These are phyloP conservation scores for Trypanosoma mega DNA, from an alignment of 208 protist genomes.

Conservation along the genomic window DNA sequence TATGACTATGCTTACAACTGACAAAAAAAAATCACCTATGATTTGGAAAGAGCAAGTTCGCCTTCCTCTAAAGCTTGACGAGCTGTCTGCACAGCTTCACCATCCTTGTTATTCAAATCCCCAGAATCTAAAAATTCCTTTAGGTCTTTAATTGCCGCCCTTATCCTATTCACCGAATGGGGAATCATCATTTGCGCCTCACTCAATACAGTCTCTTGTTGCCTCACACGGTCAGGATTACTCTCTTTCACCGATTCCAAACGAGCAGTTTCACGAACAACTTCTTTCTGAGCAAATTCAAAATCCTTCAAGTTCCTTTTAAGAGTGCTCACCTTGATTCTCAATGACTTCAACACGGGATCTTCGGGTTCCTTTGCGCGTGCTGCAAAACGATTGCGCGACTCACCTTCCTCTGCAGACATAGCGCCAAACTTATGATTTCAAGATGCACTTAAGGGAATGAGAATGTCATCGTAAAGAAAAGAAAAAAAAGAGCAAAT, in stretches of 20 bases:
- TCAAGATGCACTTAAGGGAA: neutral
- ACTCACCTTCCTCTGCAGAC: constrained; percentile 22
- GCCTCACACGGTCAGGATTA: constrained; percentile 51
- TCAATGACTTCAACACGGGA: constrained; percentile 46
- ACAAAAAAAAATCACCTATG: no score
- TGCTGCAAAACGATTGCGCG: constrained; percentile 39
- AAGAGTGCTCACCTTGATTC: constrained; percentile 60
- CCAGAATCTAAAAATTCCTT: constrained; percentile 61
- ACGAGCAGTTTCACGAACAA: constrained; percentile 44
- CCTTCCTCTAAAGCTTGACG: constrained; percentile 27
- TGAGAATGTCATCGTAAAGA: neutral
- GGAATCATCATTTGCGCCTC: constrained; percentile 85
- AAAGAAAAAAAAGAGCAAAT: no score
- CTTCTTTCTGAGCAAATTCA: constrained; percentile 63
- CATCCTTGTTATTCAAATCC: constrained; percentile 28
- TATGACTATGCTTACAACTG: no score
- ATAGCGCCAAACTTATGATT: constrained; percentile 26
- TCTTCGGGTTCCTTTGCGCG: constrained; percentile 44
- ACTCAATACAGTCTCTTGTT: constrained; percentile 71
- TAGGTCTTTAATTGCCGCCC: constrained; percentile 52
- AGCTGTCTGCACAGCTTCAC: constrained; percentile 32
- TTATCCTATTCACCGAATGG: constrained; percentile 64
- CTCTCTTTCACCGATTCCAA: constrained; percentile 44
- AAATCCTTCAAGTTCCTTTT: constrained; percentile 73
- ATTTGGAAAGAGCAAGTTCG: constrained; percentile 15